These are phyloP conservation scores for Suhomyces xylopsoci DNA, from an alignment of 805 yeast species.

Conservation along the genomic window DNA sequence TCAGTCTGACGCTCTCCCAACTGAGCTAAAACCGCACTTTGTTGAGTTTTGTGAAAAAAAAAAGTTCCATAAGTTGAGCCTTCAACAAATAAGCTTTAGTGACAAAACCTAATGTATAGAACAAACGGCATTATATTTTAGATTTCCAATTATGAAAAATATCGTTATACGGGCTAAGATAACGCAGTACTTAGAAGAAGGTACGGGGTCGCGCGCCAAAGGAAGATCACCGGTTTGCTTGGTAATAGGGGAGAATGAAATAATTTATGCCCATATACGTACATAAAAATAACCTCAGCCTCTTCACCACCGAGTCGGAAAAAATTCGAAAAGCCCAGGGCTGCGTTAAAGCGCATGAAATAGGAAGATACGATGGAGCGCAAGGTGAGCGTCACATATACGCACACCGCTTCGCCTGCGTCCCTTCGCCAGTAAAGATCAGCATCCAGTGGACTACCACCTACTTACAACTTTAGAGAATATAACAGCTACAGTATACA, in stretches of 20 bases:
- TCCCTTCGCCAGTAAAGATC: no score
- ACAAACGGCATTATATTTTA: not conserved
- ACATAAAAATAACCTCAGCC: not conserved
- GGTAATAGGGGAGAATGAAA: not conserved
- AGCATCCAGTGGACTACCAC: no score
- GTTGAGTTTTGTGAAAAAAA: not conserved
- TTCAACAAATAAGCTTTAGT: not conserved
- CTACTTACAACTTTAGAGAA: no score
- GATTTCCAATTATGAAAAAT: no score
- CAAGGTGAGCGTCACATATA: not conserved
- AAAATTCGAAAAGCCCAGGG: not conserved
- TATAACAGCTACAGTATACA: no score
- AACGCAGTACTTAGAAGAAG: not conserved
- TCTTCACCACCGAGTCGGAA: not conserved
- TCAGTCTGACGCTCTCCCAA: constrained; percentile 39
- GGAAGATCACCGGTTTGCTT: not conserved
- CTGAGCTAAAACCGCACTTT: constrained; percentile 31
- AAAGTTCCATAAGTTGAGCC: not conserved
- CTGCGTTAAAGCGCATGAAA: not conserved
- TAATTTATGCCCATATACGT: not conserved
- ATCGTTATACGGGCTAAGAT: not conserved
- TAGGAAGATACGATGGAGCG: not conserved
- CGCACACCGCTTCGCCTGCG: not conserved
- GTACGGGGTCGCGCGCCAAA: not conserved
- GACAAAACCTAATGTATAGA: no score